These are phyloP conservation scores for Suillus cothurnatus DNA, from an alignment of 768 basidiomycete species.

Conservation along the genomic window DNA sequence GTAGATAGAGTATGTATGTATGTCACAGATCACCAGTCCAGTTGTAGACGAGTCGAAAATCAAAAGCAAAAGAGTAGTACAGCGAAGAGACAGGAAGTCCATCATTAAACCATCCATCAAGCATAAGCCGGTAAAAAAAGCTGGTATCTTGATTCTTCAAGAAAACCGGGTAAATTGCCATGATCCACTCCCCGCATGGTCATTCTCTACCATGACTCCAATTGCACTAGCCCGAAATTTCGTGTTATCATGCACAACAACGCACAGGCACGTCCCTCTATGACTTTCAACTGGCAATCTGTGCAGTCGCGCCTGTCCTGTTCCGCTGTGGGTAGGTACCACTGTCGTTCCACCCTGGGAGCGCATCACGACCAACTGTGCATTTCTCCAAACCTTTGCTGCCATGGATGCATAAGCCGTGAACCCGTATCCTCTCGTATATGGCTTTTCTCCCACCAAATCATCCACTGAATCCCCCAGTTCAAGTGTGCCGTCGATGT, in stretches of 20 bases:
- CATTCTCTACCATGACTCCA: slow-evolving; percentile 10
- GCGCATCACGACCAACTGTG: slow-evolving; percentile 6
- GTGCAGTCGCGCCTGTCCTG: slow-evolving; percentile 10
- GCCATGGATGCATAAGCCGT: slow-evolving; percentile 10
- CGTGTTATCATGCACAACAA: slow-evolving; percentile 9
- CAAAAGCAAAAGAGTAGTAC: background rate
- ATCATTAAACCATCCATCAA: background rate
- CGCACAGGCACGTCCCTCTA: slow-evolving; percentile 3
- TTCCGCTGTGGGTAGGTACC: slow-evolving; percentile 3
- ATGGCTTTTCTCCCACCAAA: slow-evolving; percentile 8
- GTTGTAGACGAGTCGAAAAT: no score
- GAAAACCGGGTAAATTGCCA: slow-evolving; percentile 11
- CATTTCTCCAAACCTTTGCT: slow-evolving; percentile 8
- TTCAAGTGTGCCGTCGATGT: slow-evolving; percentile 3
- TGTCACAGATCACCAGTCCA: no score
- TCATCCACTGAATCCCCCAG: slow-evolving; percentile 1
- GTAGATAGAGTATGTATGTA: no score
- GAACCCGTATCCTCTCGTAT: slow-evolving; percentile 10
- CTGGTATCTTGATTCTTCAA: slow-evolving; percentile 5
- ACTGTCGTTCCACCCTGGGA: slow-evolving; percentile 10
- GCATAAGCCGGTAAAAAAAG: background rate
- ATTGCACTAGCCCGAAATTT: slow-evolving; percentile 9
- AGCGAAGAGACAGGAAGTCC: no score
- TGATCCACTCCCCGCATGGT: slow-evolving; percentile 5
- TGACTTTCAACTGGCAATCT: slow-evolving; percentile 8